Conservation (phyloP, 1,139 yeast genomes). For the Debaryomyces singareniensis region DNA sequence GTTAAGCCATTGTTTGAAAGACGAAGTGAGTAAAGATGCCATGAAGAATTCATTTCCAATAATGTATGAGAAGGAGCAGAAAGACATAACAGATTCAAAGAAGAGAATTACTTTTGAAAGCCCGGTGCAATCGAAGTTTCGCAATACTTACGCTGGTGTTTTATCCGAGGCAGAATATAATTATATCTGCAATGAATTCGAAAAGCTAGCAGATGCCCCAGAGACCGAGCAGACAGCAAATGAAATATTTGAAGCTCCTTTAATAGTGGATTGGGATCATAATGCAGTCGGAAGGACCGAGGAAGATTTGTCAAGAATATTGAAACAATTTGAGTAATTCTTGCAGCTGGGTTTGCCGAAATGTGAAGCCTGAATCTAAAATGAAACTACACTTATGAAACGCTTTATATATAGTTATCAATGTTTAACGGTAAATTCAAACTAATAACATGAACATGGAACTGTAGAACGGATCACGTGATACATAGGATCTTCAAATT, state of each 20-base stretch:
- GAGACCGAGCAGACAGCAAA: slow-evolving; percentile 24
- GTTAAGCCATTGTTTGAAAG: slow-evolving; percentile 21
- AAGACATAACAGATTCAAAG: slow-evolving; percentile 10
- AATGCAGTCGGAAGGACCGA: slow-evolving; percentile 37
- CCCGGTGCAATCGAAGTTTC: slow-evolving; percentile 17
- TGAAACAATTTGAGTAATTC: slow-evolving; percentile 23
- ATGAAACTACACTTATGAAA: too few relatives aligned
- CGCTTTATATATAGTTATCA: too few relatives aligned
- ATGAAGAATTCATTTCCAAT: slow-evolving; percentile 35
- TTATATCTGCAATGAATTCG: slow-evolving; percentile 35
- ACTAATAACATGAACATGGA: too few relatives aligned
- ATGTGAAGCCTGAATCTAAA: too few relatives aligned
- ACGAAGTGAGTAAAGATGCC: slow-evolving; percentile 18
- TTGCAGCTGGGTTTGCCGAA: not conserved
- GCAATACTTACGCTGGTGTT: slow-evolving; percentile 16
- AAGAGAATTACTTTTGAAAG: slow-evolving; percentile 21
- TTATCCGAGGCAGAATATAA: slow-evolving; percentile 36
- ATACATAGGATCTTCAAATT: too few relatives aligned
- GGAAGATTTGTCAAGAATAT: slow-evolving; percentile 22
- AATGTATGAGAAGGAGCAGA: slow-evolving; percentile 19
- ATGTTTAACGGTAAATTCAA: too few relatives aligned
- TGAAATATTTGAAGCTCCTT: slow-evolving; percentile 36
- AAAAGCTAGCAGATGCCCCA: slow-evolving; percentile 17
- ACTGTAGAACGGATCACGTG: too few relatives aligned
- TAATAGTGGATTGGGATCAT: slow-evolving; percentile 46